These are phyloP conservation scores for Boletus barrowsii DNA, from an alignment of 768 basidiomycete species.

Conservation along the genomic window DNA sequence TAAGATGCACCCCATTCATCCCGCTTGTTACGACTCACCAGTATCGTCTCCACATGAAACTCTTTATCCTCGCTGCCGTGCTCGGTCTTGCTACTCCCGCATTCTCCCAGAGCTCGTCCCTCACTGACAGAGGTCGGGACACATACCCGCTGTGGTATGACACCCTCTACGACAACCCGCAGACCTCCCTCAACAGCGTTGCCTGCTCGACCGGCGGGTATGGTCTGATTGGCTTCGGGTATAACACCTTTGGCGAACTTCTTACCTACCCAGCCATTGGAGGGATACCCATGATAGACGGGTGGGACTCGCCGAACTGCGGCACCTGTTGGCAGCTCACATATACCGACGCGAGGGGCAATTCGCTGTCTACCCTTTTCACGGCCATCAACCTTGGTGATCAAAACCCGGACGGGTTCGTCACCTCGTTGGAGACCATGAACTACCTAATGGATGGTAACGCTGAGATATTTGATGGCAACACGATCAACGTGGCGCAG, in stretches of 20 bases:
- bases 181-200: conserved; percentile 39
- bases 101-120: neutral
- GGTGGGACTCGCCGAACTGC: conserved; percentile 52
- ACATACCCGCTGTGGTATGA: conserved; percentile 41
- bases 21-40: neutral
- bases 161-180: conserved; percentile 45
- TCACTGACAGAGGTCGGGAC: neutral
- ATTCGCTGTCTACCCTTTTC: conserved; percentile 40
- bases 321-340: conserved; percentile 61
- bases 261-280: conserved; percentile 46
- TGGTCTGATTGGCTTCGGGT: conserved; percentile 16
- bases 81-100: conserved; percentile 8
- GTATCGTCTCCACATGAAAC: conserved; percentile 4
- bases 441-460: conserved; percentile 31
- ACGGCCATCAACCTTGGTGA: conserved; percentile 51
- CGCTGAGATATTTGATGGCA: conserved; percentile 27
- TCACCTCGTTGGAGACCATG: conserved; percentile 33
- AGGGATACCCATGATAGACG: conserved; percentile 48
- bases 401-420: conserved; percentile 31
- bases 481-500: conserved; percentile 21
- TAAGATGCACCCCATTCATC: no score
- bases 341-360: conserved; percentile 34
- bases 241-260: neutral
- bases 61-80: neutral
- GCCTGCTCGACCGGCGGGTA: conserved; percentile 53